phyloP scores from a whole-genome alignment of 2,329 filamentous ascomycete genomes.

The Fusarium siculi region DNA sequence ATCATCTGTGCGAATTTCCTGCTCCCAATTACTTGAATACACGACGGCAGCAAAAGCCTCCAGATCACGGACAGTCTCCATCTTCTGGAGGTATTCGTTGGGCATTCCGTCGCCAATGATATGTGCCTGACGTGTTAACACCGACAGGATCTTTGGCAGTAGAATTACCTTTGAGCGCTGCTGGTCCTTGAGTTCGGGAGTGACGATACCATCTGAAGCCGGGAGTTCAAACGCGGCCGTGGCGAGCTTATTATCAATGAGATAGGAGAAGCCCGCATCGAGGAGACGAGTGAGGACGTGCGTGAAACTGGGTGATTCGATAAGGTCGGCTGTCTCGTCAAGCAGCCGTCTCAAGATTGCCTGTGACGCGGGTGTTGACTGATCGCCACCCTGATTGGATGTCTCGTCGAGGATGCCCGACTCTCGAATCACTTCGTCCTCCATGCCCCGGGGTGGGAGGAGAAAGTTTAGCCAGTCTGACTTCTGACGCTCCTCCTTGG shows the following conservation, averaged over 20 bases:
- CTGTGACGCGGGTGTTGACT: slow-evolving; percentile 57
- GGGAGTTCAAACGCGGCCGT: slow-evolving; percentile 77
- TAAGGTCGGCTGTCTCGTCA: slow-evolving; percentile 94
- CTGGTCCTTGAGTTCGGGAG: slow-evolving; percentile 64
- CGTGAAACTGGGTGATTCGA: slow-evolving; percentile 91
- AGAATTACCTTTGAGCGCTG: slow-evolving; percentile 70
- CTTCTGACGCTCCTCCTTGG: slow-evolving; percentile 52
- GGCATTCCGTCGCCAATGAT: slow-evolving; percentile 82
- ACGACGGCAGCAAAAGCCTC: slow-evolving; percentile 89
- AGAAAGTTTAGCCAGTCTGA: slow-evolving; percentile 84
- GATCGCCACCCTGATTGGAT: slow-evolving; percentile 44
- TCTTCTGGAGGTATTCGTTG: slow-evolving; percentile 76
- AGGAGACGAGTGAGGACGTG: slow-evolving; percentile 88
- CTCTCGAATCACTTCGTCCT: slow-evolving; percentile 85
- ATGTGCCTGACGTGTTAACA: slow-evolving; percentile 91
- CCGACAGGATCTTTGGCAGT: slow-evolving; percentile 88
- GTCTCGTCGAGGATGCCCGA: slow-evolving; percentile 78
- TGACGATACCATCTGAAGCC: slow-evolving; percentile 47
- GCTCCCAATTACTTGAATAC: slow-evolving; percentile 85
- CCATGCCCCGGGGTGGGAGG: slow-evolving; percentile 80
- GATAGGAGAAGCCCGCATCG: slow-evolving; percentile 84
- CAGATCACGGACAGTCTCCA: slow-evolving; percentile 80
- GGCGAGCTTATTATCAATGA: slow-evolving; percentile 85
- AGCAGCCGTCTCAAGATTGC: slow-evolving; percentile 81
- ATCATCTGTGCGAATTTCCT: slow-evolving; percentile 65